Base-by-base conservation (phyloP, 805 yeast species). In the Starmerella sp. region DNA sequence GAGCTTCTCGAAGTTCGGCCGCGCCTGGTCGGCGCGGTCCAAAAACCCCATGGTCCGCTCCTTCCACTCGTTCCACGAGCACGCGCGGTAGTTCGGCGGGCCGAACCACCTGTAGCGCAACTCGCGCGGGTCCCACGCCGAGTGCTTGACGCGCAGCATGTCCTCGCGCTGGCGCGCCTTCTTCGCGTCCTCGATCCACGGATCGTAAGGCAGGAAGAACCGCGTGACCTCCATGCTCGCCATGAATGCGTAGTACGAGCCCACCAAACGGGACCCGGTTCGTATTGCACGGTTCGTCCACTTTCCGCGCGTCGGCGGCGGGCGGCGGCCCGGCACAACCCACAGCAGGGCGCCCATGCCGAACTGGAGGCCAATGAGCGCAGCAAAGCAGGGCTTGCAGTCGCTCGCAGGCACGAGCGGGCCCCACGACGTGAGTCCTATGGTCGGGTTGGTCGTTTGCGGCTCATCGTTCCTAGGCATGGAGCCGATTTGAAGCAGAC, bases 351-450 rank as follows among this genome's bases (percentile, higher is more conserved):
- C 48, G 4, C 85, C 86, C n/a, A 75, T 53, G 0, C 72, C 67
- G 28, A 80, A 66, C 63, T 84, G 90, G 2, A 77, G 55, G 0
- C 78, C 79, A 2, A 81, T 72, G 50, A 82, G 65, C 0, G 77
- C 62, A 62, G 76, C 77, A 1, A 83, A 64, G 1, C 84, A 86
- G 3, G 73, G 67, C 35, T 69, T 65, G 64, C 82, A 79, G 59
- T 84, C 90, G 8, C 84, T 75, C 0, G 89, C 85, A 2, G 91
- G 91, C 1, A 81, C 83, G 28, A 84, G 65, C 0, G 88, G 88
- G 0, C 89, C 86, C 82, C 86, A 81, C 36, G 81, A 61, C 58
- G 71, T 70, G 52, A 83, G 71, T 0, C 86, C 87, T 28, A 81
- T 65, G 52, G 79, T 77, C 2, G 89, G 89, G 52, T 67, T 67